Percentiles rank a stretch among this genome's conserved stretches.
phyloP scores from a whole-genome alignment of 1,284 basidiomycete genomes.

The Austroboletus rostrupii region DNA sequence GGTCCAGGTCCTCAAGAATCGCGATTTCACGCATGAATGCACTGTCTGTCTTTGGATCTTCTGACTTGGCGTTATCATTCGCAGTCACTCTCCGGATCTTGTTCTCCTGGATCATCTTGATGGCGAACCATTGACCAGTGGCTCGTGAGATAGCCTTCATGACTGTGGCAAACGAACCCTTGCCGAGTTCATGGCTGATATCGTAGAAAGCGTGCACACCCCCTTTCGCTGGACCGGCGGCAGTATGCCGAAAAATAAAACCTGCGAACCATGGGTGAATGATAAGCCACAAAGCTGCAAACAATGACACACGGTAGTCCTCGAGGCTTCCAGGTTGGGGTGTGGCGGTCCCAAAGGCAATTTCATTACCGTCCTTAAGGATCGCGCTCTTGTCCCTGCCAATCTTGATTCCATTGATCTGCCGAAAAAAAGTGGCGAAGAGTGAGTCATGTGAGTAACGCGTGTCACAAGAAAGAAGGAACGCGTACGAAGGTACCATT shows the following conservation, averaged over 20 bases:
- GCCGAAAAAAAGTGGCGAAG: background rate
- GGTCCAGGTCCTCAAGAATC: conserved; percentile 72
- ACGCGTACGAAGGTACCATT: conserved; percentile 81
- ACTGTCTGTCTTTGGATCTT: conserved; percentile 21
- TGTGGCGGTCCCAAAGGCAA: conserved; percentile 66
- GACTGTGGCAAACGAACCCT: conserved; percentile 79
- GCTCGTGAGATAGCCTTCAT: conserved; percentile 61
- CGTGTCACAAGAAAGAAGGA: conserved; percentile 1
- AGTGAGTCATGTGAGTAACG: conserved; percentile 7
- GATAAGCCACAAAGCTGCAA: conserved; percentile 4
- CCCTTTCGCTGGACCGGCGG: conserved; percentile 41
- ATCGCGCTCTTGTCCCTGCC: conserved; percentile 54
- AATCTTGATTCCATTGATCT: conserved; percentile 74
- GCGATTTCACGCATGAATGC: conserved; percentile 73
- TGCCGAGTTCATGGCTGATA: conserved; percentile 63
- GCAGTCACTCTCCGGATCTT: conserved; percentile 36
- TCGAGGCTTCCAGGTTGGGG: conserved; percentile 36
- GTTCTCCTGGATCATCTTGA: conserved; percentile 69
- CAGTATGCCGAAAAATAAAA: conserved; percentile 52
- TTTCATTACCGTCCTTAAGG: conserved; percentile 76
- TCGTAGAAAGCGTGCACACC: conserved; percentile 66
- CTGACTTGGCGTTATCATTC: conserved; percentile 25
- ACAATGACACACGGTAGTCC: conserved; percentile 37
- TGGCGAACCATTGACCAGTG: conserved; percentile 63
- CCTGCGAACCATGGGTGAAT: conserved; percentile 28